A percentile compares a stretch with the other conserved stretches of the same genome.
phyloP scores from a whole-genome alignment of 2,329 filamentous ascomycete genomes.

The Plenodomus tracheiphilus region DNA sequence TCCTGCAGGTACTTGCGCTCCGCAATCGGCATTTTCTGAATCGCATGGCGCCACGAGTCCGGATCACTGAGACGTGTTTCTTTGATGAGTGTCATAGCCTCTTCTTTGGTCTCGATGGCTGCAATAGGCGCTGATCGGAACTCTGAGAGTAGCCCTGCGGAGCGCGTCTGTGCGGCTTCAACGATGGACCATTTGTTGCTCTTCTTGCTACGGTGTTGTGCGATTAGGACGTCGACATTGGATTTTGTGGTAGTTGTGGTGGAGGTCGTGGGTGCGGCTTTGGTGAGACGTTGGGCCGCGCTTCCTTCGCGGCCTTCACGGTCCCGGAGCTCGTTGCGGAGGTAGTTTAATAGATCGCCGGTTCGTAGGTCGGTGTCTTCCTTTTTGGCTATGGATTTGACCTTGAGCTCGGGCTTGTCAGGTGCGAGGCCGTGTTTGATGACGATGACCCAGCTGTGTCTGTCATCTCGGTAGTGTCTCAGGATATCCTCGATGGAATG shows the following conservation, averaged over 20 bases:
- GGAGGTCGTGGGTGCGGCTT: constrained; percentile 25
- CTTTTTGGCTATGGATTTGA: constrained; percentile 76
- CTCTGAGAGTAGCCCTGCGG: constrained; percentile 66
- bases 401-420: constrained; percentile 65
- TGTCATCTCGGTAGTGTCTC: constrained; percentile 73
- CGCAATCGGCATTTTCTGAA: constrained; percentile 74
- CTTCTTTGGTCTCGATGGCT: constrained; percentile 85
- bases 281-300: constrained; percentile 40
- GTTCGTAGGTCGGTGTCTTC: constrained; percentile 75
- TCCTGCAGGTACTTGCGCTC: constrained; percentile 84
- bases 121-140: constrained; percentile 79
- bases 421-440: constrained; percentile 73
- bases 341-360: constrained; percentile 74
- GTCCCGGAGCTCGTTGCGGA: constrained; percentile 81
- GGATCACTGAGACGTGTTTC: constrained; percentile 75
- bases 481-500: constrained; percentile 79
- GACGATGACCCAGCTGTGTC: constrained; percentile 84
- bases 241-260: constrained; percentile 31
- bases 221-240: constrained; percentile 82
- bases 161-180: constrained; percentile 67
- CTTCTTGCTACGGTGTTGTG: constrained; percentile 86
- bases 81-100: constrained; percentile 75
- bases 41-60: constrained; percentile 81
- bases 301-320: constrained; percentile 65
- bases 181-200: constrained; percentile 85